These are phyloP conservation scores for Microdochium trichocladiopsis DNA, from an alignment of 2,329 filamentous ascomycete genomes.

Conservation along the genomic window DNA sequence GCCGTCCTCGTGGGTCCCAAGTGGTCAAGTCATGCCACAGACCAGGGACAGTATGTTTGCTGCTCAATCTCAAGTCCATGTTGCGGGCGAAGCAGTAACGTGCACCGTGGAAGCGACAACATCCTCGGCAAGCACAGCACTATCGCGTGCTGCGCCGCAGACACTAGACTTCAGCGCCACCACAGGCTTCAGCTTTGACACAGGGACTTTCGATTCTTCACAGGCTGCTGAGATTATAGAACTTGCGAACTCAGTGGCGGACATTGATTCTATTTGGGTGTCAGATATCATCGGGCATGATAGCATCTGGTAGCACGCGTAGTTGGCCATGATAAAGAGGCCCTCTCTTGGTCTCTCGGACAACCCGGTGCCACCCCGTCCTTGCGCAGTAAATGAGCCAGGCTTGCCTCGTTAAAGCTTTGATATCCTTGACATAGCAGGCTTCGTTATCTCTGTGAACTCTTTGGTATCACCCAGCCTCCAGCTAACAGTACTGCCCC, in stretches of 20 bases:
- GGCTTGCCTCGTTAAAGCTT: no score
- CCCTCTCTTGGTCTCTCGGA: no score
- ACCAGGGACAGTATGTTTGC: no score
- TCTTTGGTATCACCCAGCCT: not conserved
- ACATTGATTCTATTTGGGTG: not conserved
- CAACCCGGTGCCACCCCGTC: no score
- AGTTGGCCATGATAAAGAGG: no score
- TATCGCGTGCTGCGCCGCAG: not conserved
- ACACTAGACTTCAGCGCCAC: not conserved
- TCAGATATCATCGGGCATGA: not conserved
- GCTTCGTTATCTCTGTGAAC: not conserved
- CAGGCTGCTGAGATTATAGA: not conserved
- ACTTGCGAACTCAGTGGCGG: not conserved
- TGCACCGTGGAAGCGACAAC: no score
- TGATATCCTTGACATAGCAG: not conserved
- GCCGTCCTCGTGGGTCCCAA: not conserved
- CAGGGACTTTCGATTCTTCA: not conserved
- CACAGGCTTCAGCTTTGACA: not conserved
- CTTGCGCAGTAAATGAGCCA: no score
- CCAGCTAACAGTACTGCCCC: not conserved
- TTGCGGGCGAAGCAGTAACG: no score
- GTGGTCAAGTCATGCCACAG: no score
- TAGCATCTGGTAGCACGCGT: not conserved
- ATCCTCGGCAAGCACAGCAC: no score
- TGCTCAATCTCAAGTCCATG: no score